Percentiles rank a stretch among this genome's conserved stretches.
phyloP scores from a whole-genome alignment of 1,139 yeast species.

The Pichia sp. region DNA sequence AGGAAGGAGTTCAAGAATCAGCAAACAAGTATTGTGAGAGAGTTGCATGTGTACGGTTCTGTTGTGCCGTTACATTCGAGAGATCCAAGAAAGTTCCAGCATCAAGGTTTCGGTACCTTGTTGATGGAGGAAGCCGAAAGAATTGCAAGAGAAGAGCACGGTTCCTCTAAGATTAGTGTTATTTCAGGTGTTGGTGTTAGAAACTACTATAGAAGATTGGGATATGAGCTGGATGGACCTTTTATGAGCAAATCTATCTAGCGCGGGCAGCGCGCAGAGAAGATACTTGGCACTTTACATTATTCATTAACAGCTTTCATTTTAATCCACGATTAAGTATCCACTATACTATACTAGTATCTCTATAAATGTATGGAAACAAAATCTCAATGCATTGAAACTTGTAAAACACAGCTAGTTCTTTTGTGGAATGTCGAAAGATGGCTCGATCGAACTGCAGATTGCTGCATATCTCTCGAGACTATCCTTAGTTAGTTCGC shows the following conservation, averaged over 20 bases:
- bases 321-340: too few relatives aligned
- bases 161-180: conserved; percentile 83
- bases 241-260: conserved; percentile 68
- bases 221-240: conserved; percentile 92
- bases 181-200: conserved; percentile 98
- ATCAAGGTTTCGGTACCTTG: conserved; percentile 97
- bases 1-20: conserved; percentile 81
- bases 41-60: conserved; percentile 93
- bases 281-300: too few relatives aligned
- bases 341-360: too few relatives aligned
- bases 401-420: too few relatives aligned
- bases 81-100: conserved; percentile 97
- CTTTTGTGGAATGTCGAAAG: conserved; percentile 22
- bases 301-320: too few relatives aligned
- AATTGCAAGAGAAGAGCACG: conserved; percentile 93
- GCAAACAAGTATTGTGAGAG: conserved; percentile 90
- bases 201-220: conserved; percentile 86
- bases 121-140: conserved; percentile 98
- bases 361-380: too few relatives aligned
- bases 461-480: conserved; percentile 31
- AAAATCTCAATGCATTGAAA: too few relatives aligned
- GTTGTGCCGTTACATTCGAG: conserved; percentile 97
- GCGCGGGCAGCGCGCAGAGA: too few relatives aligned
- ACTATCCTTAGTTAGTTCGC: conserved; percentile 24
- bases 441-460: conserved; percentile 37